Base-by-base conservation (phyloP, 2,329 filamentous ascomycete species). In the Mycosphaerelloides madeirae region DNA sequence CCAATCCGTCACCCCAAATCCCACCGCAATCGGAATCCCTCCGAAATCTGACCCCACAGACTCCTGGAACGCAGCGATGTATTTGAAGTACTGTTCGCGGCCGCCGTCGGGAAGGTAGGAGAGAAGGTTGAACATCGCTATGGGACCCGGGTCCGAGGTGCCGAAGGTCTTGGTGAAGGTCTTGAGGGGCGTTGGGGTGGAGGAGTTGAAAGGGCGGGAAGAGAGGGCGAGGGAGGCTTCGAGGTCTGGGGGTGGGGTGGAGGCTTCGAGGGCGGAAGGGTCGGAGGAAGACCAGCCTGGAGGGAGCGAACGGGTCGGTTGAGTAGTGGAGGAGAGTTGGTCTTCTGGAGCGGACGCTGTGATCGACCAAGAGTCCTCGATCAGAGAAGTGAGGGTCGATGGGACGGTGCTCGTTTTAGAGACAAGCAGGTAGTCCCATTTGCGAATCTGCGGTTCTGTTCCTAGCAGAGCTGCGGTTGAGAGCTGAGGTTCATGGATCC, bases 81-180 rank as follows among this genome's bases (percentile, higher is more conserved):
- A 57, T 29, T 48, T 32, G 46, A 51, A 53, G 41, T 51, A 55
- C 11, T 42, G 38, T 15, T 38, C 14, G 1, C 49, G 40, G n/a
- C n/a, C n/a, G 15, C 46, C 44, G 15, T 42, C 41, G 6, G 54
- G 51, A 9, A 48, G 29, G 39, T 43, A 55, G 31, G 48, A 45
- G 28, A 53, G 37, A 22, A 55, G 41, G 38, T 57, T 57, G 41
- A 57, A 50, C 48, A 57, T 54, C 18, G 42, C 35, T 11, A 57
- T 39, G 9, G 51, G 54, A 8, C 45, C 47, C 15, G 35, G n/a
- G 7, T 6, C 28, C 2, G n/a, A n/a, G n/a, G n/a, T n/a, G n/a
- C 41, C 48, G 46, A 55, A 54, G 9, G 22, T 29, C 18, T 38
- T 42, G 39, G 55, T 41, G 41, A 47, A 57, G 33, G 51, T 41